These are phyloP conservation scores for Ophiostoma sp. DNA, from an alignment of 2,329 filamentous ascomycete species.

Conservation along the genomic window DNA sequence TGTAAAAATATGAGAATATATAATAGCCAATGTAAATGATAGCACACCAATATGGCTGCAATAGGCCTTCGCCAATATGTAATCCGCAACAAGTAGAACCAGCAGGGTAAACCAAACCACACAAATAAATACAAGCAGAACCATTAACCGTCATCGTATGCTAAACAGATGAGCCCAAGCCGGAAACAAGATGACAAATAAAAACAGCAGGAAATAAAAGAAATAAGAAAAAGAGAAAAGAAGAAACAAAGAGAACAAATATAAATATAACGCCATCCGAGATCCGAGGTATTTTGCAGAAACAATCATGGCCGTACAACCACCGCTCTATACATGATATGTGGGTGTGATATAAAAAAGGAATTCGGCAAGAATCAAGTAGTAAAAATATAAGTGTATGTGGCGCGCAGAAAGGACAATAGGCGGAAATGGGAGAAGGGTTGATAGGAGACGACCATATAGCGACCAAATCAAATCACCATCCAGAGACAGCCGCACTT, in stretches of 20 bases:
- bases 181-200: background rate
- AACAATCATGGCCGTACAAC: slow-evolving; percentile 11
- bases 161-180: slow-evolving; percentile 3
- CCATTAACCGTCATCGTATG: background rate
- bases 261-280: slow-evolving; percentile 8
- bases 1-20: background rate
- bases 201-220: background rate
- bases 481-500: slow-evolving; percentile 53
- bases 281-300: slow-evolving; percentile 14
- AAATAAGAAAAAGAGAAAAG: slow-evolving; percentile 5
- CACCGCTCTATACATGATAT: background rate
- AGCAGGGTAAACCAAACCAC: background rate
- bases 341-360: background rate
- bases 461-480: slow-evolving; percentile 36
- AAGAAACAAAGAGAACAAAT: background rate
- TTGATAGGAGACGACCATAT: background rate
- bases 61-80: background rate
- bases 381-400: background rate
- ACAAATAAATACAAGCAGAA: background rate
- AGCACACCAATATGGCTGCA: background rate
- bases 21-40: background rate
- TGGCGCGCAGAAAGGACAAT: background rate
- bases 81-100: background rate
- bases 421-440: background rate
- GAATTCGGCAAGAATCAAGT: background rate